These are phyloP conservation scores for Penicillium egyptiacum DNA, from an alignment of 495 filamentous ascomycete genomes.

Conservation along the genomic window DNA sequence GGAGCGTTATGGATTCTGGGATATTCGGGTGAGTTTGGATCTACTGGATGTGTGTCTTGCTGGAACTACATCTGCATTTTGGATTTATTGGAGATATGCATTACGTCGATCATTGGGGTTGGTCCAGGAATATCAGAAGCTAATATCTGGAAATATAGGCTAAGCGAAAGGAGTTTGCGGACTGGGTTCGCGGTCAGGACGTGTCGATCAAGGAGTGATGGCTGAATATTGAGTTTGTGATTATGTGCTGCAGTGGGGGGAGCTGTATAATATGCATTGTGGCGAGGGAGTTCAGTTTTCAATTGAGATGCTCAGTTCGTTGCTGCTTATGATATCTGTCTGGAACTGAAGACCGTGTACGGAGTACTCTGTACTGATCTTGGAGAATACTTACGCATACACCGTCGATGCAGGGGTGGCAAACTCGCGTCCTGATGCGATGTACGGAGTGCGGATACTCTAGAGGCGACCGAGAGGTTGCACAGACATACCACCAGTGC, in stretches of 20 bases:
- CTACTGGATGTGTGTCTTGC: conserved; percentile 36
- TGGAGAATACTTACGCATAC: background rate
- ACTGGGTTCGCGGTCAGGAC: conserved; percentile 61
- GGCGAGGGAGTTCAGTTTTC: conserved; percentile 15
- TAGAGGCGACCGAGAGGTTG: background rate
- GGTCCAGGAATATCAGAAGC: background rate
- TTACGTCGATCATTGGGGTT: background rate
- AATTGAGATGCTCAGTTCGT: conserved; percentile 12
- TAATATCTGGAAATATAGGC: conserved; percentile 47
- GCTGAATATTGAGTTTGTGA: conserved; percentile 3
- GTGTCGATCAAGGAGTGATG: conserved; percentile 27
- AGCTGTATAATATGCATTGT: conserved; percentile 29
- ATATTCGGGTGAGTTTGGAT: conserved; percentile 60
- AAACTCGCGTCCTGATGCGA: background rate
- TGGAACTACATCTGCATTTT: background rate
- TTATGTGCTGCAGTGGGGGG: conserved; percentile 2
- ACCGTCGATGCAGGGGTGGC: background rate
- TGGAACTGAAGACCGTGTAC: background rate
- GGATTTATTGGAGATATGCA: background rate
- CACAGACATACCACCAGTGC: background rate
- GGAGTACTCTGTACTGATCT: background rate
- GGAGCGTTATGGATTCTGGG: conserved; percentile 66
- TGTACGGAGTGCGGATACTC: background rate
- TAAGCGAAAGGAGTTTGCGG: conserved; percentile 73
- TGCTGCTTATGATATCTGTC: background rate